Percentiles rank a stretch among this genome's conserved stretches.
Conservation (phyloP, 2,329 filamentous ascomycete genomes). For the Colletotrichum eleusines region DNA sequence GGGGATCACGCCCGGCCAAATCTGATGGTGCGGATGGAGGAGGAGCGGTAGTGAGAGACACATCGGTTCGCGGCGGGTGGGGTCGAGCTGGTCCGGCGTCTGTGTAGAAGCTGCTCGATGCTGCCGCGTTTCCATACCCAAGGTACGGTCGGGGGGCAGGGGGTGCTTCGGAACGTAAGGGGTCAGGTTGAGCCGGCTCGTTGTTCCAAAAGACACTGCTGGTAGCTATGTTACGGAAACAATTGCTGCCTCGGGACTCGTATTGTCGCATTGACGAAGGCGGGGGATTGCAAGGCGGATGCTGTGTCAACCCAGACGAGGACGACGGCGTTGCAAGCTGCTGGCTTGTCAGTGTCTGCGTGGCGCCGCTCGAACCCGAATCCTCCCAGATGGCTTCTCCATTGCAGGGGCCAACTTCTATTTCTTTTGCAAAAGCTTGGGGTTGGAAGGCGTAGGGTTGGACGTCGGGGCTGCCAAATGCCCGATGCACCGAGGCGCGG, state of each 20-base stretch:
- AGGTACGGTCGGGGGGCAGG: background rate
- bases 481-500: slow-evolving; percentile 14
- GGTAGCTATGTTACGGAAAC: background rate
- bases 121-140: background rate
- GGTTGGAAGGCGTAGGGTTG: background rate
- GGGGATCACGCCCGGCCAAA: background rate
- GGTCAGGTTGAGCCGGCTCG: background rate
- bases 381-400: background rate
- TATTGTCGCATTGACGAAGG: background rate
- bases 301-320: background rate
- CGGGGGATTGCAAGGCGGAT: background rate
- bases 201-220: background rate
- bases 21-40: background rate
- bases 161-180: background rate
- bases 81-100: slow-evolving; percentile 1
- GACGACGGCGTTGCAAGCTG: background rate
- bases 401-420: background rate
- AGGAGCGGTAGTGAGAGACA: background rate
- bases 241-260: background rate
- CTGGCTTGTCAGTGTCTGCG: background rate
- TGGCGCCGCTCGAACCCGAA: background rate
- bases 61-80: slow-evolving; percentile 3
- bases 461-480: background rate
- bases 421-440: background rate
- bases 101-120: slow-evolving; percentile 12